Conservation (phyloP, 1,284 basidiomycete species). For the Ganoderma sp. region DNA sequence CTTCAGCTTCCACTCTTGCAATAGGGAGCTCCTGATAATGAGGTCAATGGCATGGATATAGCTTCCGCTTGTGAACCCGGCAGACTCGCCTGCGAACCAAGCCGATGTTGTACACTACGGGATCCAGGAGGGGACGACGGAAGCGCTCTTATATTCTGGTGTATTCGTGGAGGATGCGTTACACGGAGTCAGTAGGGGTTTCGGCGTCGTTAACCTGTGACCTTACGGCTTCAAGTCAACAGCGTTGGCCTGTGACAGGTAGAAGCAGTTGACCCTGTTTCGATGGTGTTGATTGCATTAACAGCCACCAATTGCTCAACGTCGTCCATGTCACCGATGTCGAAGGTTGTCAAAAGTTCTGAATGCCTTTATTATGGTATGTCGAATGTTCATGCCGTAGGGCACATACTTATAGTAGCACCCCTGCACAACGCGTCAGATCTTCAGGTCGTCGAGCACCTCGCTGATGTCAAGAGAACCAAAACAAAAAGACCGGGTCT, state of each 20-base stretch:
- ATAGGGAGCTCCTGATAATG: background rate
- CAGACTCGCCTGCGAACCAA: conserved; percentile 52
- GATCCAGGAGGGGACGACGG: conserved; percentile 59
- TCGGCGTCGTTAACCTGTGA: background rate
- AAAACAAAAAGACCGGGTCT: too few relatives aligned
- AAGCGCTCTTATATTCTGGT: conserved; percentile 62
- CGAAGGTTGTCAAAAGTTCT: too few relatives aligned
- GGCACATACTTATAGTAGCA: too few relatives aligned
- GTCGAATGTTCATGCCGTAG: background rate
- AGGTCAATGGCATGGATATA: conserved; percentile 32
- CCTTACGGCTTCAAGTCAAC: background rate
- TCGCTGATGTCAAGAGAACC: too few relatives aligned
- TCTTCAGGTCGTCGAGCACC: background rate
- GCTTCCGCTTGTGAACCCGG: conserved; percentile 59
- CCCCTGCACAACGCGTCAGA: background rate
- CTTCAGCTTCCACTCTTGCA: conserved; percentile 6
- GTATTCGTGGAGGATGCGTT: conserved; percentile 54
- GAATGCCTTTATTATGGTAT: background rate
- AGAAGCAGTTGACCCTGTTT: too few relatives aligned
- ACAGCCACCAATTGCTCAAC: background rate
- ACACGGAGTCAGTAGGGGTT: conserved; percentile 31
- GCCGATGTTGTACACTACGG: conserved; percentile 62
- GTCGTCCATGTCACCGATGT: background rate
- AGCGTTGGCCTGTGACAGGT: too few relatives aligned
- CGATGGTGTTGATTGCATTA: background rate